These are phyloP conservation scores for Ambrosia trifida DNA, from an alignment of 129 eudicot species.

Conservation along the genomic window DNA sequence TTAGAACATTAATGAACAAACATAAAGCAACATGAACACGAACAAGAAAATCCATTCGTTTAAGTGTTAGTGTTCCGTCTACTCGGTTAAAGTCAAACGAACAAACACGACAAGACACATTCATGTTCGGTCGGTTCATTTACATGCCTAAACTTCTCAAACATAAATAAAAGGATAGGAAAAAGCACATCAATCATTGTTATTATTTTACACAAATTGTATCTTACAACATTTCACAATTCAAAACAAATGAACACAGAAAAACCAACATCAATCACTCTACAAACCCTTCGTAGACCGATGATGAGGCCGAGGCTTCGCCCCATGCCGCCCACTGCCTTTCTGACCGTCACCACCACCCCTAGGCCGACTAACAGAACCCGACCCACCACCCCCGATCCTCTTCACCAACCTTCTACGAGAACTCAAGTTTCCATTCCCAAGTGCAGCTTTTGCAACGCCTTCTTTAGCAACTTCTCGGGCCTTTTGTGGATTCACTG, in stretches of 20 bases:
- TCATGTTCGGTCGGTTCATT: not conserved
- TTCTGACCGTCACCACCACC: constrained; percentile 41
- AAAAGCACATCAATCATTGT: not conserved
- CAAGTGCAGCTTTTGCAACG: constrained; percentile 64
- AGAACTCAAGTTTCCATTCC: constrained; percentile 38
- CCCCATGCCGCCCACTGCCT: constrained; percentile 42
- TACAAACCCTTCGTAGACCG: constrained; percentile 35
- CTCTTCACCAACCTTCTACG: constrained; percentile 56
- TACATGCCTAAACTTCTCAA: not conserved
- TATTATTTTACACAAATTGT: constrained; percentile 14
- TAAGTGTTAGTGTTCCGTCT: too few species aligned
- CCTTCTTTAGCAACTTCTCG: constrained; percentile 61
- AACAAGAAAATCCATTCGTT: too few species aligned
- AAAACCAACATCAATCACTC: constrained; percentile 13
- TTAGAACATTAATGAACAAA: too few species aligned
- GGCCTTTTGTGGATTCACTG: constrained; percentile 78
- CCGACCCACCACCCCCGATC: constrained; percentile 39
- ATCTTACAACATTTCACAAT: constrained; percentile 14
- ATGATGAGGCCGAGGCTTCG: constrained; percentile 45
- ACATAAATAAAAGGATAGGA: not conserved
- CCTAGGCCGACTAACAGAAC: constrained; percentile 36
- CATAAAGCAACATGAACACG: too few species aligned
- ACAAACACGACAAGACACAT: too few species aligned
- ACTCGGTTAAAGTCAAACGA: too few species aligned
- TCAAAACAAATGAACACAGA: not conserved